Evolutionary conservation across 371 early-diverging fungal species (phyloP), one percentile per base, ranked within the genome.

Genomic region (Capniomyces stellatus): DNA sequence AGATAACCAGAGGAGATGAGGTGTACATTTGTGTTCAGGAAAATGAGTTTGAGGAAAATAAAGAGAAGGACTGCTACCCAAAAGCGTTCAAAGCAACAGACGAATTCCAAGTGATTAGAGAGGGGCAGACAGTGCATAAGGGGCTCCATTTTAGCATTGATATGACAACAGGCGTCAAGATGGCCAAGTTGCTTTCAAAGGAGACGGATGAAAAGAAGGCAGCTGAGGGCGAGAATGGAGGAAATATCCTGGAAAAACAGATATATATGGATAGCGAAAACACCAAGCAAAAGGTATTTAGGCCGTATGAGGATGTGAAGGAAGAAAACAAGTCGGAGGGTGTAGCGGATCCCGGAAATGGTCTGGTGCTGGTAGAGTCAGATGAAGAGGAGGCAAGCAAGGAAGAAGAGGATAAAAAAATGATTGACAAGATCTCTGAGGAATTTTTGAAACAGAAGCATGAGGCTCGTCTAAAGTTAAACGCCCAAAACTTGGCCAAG

Each of bases 141-240:
- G 73, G 75, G 22, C 67, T 77, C 0, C 78, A 75, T 62, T 61
- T 74, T 8, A 71, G 70, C 42, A 63, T 77, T 52, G 73, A 77
- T 58, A 69, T 77, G 60, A 57, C 55, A 35, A 76, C 74, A 2
- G 75, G 73, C 24, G 55, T 60, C 43, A 70, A 72, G 25, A 60
- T 55, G 54, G 78, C 78, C 23, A 72, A 71, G 27, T 66, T 77
- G 30, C 58, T 67, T 52, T 67, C 3, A 60, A 49, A 59, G 3
- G 51, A 51, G 40, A 3, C 3, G 21, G 51, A 29, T 13, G 13
- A 51, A 10, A 15, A 51, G 23, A 12, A 18, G 21, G 25, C 19
- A 10, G 4, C 6, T 25, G 19, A 10, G 6, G 25, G 44, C 6
- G 19, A 10, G 44, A 22, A 44, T 10, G 25, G 10, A 4, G 44